phyloP scores from a whole-genome alignment of 306 rosid genomes.

The Cucumis melo region DNA sequence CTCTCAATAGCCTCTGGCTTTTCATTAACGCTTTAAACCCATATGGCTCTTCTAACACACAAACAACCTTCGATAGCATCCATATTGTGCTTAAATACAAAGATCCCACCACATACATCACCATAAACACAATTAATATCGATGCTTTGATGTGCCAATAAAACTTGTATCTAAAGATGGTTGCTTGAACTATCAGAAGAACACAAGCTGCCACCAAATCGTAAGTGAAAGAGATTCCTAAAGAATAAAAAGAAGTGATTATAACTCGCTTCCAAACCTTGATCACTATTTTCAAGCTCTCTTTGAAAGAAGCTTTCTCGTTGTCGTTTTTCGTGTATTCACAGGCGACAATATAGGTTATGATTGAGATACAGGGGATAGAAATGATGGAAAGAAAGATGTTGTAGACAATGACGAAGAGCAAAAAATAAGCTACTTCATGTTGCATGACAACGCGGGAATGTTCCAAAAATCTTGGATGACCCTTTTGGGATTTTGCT shows the following conservation, averaged over 20 bases:
- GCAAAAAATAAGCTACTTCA: neutral
- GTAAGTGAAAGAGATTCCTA: constrained; percentile 4
- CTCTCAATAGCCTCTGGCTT: constrained; percentile 39
- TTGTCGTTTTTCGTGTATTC: constrained; percentile 2
- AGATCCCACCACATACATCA: neutral
- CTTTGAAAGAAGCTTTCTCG: constrained; percentile 7
- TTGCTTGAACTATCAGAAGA: constrained; percentile 29
- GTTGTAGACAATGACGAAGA: constrained; percentile 16
- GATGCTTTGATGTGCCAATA: neutral
- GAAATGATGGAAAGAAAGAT: constrained; percentile 12
- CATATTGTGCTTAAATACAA: constrained; percentile 35
- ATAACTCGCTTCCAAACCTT: constrained; percentile 20
- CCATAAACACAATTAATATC: neutral
- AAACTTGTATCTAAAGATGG: neutral
- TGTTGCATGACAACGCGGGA: neutral
- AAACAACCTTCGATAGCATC: constrained; percentile 56
- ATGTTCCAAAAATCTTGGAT: neutral
- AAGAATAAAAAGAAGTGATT: constrained; percentile 15
- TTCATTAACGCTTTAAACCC: constrained; percentile 55
- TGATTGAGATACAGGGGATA: constrained; percentile 15
- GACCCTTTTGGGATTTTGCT: neutral
- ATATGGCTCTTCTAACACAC: constrained; percentile 43
- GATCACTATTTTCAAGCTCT: neutral
- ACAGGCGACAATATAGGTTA: constrained; percentile 16
- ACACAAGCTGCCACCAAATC: constrained; percentile 26